Base-by-base conservation (phyloP, 176 grass and related monocot genomes). In the Ensete ventricosum region DNA sequence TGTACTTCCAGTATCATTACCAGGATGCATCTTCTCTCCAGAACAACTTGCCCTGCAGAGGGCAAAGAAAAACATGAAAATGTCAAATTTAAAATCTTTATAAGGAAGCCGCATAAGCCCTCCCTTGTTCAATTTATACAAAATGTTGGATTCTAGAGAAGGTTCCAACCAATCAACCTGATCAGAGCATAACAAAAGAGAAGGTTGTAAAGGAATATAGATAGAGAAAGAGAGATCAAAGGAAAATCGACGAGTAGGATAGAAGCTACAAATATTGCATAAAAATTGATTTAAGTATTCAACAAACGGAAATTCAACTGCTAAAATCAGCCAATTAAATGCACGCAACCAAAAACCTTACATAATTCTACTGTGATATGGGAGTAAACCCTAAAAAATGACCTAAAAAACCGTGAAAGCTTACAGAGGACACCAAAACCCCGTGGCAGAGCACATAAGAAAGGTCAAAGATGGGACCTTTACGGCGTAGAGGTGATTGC, bases 1-100 rank as follows among this genome's bases (percentile, higher is more conserved):
- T 54, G 71, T 76, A 54, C 48, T 50, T 81, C 80, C 59, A 76
- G 49, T 53, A 24, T 86, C 70, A 82, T 81, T 83, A 85, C 57
- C 27, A 67, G 74, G 52, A 65, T 54, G 64, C 19, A 69, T 57
- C 63, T 67, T 57, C 6, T 80, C 50, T 50, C 64, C 63, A 74
- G 21, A 26, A 57, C 20, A 63, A 68, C 74, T 64, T 22, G 43
- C 67, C 78, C 29, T 58, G 26, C 8, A 75, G 9, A 58, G 52
- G 43, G 9, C 9, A 69, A n/a, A 50, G 25, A 43, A 43, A 51
- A n/a, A 1, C 52, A 20, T 49, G 25, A 52, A 70, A 70, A 29
- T 25, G 4, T 14, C 23, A 11, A 50, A 50, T 34, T 70, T 17
- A 70, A 50, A 10, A 19, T 70, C 17, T 43, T 43, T 43, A 21